Conservation (phyloP, 164 flowering plant species). For the Stephania japonica region DNA sequence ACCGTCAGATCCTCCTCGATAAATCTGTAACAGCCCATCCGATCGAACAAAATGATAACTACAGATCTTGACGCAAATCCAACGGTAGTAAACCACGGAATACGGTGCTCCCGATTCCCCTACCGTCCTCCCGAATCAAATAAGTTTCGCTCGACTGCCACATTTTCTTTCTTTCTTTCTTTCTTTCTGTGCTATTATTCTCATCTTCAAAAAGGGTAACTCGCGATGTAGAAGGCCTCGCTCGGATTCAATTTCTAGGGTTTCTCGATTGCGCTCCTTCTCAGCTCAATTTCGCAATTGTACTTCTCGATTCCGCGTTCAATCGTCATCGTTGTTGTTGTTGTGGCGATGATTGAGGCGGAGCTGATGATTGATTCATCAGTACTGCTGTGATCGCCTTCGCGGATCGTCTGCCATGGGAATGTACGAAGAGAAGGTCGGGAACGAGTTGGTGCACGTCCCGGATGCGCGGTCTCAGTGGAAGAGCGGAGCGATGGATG, state of each 20-base stretch:
- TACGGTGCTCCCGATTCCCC: background rate
- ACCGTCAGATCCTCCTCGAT: background rate
- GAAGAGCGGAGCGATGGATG: constrained; percentile 37
- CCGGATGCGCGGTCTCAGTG: constrained; percentile 22
- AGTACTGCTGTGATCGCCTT: too few relatives aligned
- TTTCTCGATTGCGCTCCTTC: background rate
- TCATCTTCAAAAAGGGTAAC: too few relatives aligned
- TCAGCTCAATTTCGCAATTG: background rate
- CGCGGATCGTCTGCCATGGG: constrained; percentile 15
- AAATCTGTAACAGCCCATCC: background rate
- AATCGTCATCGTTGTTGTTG: background rate
- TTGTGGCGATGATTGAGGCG: constrained; percentile 6
- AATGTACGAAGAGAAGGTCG: constrained; percentile 15
- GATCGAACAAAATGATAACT: background rate
- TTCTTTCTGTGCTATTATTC: too few relatives aligned
- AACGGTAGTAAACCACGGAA: background rate
- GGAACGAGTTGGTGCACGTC: constrained; percentile 14
- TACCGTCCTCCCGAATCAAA: background rate
- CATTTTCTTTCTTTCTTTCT: background rate
- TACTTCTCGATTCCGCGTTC: background rate
- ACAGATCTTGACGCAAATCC: background rate
- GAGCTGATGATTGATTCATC: background rate
- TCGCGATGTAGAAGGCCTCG: background rate
- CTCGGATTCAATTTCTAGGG: background rate
- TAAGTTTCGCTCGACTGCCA: background rate